Percentiles rank a stretch among this genome's conserved stretches.
Conservation (phyloP, 192 early-diverging fungal genomes). For the Chytriomyces confervae region DNA sequence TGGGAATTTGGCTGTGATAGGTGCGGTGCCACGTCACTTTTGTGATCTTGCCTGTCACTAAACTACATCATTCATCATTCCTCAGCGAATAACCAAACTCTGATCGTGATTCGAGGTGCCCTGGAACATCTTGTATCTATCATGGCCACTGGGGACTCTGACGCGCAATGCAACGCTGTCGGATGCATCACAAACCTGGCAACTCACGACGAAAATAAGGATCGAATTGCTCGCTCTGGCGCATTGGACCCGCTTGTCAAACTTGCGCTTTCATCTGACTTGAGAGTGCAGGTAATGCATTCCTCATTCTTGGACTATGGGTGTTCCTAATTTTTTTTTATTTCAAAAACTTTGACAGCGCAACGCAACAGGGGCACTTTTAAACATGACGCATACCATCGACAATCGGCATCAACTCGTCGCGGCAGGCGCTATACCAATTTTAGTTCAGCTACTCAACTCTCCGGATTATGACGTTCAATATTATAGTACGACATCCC, state of each 20-base stretch:
- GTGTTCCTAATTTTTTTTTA: not conserved
- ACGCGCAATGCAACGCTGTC: constrained; percentile 91
- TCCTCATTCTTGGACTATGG: not conserved
- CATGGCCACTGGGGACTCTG: constrained; percentile 69
- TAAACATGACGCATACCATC: constrained; percentile 86
- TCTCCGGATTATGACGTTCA: constrained; percentile 84
- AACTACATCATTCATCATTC: constrained; percentile 1
- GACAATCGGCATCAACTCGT: constrained; percentile 83
- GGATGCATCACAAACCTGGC: constrained; percentile 94
- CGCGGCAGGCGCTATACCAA: constrained; percentile 80
- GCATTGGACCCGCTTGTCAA: constrained; percentile 76
- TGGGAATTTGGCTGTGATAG: constrained; percentile 82
- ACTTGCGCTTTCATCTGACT: constrained; percentile 78
- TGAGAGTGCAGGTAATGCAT: constrained; percentile 62
- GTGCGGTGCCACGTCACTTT: constrained; percentile 51
- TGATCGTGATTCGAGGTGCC: constrained; percentile 84
- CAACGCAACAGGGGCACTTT: constrained; percentile 86
- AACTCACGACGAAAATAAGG: constrained; percentile 86
- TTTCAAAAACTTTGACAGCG: constrained; percentile 57
- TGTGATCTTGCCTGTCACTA: not conserved
- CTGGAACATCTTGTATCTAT: constrained; percentile 84
- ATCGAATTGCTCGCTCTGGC: constrained; percentile 83
- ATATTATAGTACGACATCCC: constrained; percentile 88
- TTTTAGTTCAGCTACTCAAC: constrained; percentile 75
- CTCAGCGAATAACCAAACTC: constrained; percentile 79